Base-by-base conservation (phyloP, 1,139 yeast genomes). In the Magnusiomyces clavatus region DNA sequence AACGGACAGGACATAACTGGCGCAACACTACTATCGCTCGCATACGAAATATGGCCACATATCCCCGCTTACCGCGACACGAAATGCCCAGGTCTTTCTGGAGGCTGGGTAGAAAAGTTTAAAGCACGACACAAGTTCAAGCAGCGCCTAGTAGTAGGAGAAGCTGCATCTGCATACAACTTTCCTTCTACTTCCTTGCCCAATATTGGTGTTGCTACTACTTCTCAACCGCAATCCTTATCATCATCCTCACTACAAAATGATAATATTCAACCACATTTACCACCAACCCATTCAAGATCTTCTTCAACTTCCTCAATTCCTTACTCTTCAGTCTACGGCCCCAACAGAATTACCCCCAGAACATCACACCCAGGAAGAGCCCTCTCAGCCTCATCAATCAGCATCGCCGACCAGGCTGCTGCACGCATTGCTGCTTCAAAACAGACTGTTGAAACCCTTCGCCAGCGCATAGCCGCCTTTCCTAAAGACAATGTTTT, bases 71-170 rank as follows among this genome's bases (percentile, higher is more conserved):
- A 53, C 44, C 51, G 39, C 11, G 41, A 31, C 48, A 35, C 37
- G 39, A 48, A 50, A 6, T 47, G 43, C 13, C 55, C 55, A 17
- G 35, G 51, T 6, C 44, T 53, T 6, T 53, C 55, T 8, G 55
- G 55, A 17, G 55, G 55, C 2, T 53, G 55, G 55, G 53, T 50
- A 42, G 55, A 53, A 39, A 53, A 53, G 47, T 53, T 53, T 37
- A 53, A 53, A 39, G 42, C 51, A 4, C 46, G 55, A 11, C 55
- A 53, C 47, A 48, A 52, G 10, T 48, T 53, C 38, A 50, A 50
- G 14, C 43, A 49, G 3, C 51, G 51, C 38, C 48, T 47, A 13
- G 50, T 50, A 6, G 51, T 48, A 36, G 55, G 51, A 17, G 53
- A 53, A 46, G 55, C 55, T 16, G 55, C 55, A 19, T 53, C 55